Evolutionary conservation across 257 asterid species (phyloP).

Genomic region (Ligustrum vulgare): DNA sequence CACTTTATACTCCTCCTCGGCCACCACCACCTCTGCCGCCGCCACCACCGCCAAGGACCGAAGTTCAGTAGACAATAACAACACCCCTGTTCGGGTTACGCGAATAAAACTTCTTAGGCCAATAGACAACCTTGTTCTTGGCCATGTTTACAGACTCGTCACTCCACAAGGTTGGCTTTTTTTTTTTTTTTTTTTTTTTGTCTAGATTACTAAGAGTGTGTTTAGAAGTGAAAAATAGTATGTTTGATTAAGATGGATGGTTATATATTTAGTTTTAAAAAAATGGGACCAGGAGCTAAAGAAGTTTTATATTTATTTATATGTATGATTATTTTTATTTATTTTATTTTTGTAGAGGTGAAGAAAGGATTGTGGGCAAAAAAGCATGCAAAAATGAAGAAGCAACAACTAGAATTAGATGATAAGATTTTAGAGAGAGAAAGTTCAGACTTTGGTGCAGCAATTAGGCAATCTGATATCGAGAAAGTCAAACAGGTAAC

Average conservation of each 20-base stretch:
- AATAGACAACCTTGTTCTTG: conserved; percentile 70
- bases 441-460: conserved; percentile 46
- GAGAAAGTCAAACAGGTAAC: conserved; percentile 51
- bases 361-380: conserved; percentile 82
- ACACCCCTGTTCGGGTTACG: conserved; percentile 54
- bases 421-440: conserved; percentile 22
- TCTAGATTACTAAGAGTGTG: neutral
- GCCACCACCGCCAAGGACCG: neutral
- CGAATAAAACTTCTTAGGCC: conserved; percentile 83
- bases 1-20: conserved; percentile 50
- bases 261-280: too few species aligned
- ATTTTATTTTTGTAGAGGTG: conserved; percentile 32
- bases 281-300: too few species aligned
- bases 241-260: too few species aligned
- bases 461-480: conserved; percentile 38
- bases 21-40: conserved; percentile 30
- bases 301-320: too few species aligned
- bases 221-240: too few species aligned
- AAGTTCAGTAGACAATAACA: conserved; percentile 1
- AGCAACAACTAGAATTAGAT: conserved; percentile 33
- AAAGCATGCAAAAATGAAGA: conserved; percentile 66
- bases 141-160: conserved; percentile 83
- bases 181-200: too few species aligned
- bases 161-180: conserved; percentile 62
- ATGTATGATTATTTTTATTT: neutral